A percentile compares a stretch with the other conserved stretches of the same genome.
Conservation (phyloP, 441 rosid genomes). For the Erodium chrysanthum region DNA sequence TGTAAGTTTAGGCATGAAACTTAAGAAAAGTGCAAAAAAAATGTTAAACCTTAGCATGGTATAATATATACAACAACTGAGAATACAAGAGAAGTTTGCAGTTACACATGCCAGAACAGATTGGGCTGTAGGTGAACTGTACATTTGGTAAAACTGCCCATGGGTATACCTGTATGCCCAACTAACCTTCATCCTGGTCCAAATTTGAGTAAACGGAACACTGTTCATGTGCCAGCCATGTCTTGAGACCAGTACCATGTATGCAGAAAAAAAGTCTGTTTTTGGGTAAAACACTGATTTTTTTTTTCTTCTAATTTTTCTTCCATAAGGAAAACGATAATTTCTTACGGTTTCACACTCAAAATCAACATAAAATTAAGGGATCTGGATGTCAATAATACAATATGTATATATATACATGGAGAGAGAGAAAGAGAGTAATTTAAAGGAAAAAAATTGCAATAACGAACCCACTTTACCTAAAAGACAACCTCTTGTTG, state of each 20-base stretch:
- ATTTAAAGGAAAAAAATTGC: not conserved
- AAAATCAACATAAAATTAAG: not conserved
- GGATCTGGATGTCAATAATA: not conserved
- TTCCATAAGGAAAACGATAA: not conserved
- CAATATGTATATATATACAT: not conserved
- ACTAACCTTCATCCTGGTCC: not conserved
- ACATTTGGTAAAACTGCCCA: not conserved
- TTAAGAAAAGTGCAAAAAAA: not conserved
- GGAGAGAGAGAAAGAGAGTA: not conserved
- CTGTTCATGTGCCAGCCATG: not conserved
- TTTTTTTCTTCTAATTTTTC: not conserved
- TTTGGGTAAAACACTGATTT: not conserved
- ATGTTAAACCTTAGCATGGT: not conserved
- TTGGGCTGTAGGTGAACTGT: not conserved
- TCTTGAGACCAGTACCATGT: not conserved
- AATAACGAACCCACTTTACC: slow-evolving; percentile 35
- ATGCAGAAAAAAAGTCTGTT: not conserved
- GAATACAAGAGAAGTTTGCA: not conserved
- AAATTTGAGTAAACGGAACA: too few species aligned
- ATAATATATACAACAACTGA: not conserved
- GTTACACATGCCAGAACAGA: not conserved
- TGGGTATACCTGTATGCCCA: not conserved
- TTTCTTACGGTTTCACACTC: not conserved
- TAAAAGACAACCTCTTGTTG: slow-evolving; percentile 37
- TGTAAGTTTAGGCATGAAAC: not conserved